Base-by-base conservation (phyloP, 371 early-diverging fungal genomes). In the Zopfochytrium polystomum region DNA sequence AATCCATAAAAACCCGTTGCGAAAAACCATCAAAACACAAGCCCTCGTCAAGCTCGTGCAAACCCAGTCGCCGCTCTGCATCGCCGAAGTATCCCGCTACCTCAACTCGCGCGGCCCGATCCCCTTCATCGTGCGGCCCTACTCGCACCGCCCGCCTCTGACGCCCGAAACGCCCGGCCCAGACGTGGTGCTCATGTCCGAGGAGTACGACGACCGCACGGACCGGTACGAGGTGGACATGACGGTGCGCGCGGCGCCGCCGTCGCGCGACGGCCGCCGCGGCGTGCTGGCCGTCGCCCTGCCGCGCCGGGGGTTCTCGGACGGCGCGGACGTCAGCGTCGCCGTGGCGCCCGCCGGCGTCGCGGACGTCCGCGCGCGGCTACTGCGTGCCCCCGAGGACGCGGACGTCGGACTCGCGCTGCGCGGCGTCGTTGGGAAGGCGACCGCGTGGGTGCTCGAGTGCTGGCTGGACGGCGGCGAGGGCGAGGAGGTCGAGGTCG, bases 21-120 rank as follows among this genome's bases (percentile, higher is more conserved):
- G n/a, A 7, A 47, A 33, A 25, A 18, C 51, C 13, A 25, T n/a
- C 20, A 30, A 2, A 42, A 25, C 38, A 46, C 13, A 31, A 72
- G 72, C 68, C 6, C 52, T 73, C 29, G 55, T 73, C 27, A 68
- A 66, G 51, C 27, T 67, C 6, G 56, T 68, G 23, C 67, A 68
- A 57, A 66, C 53, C 33, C 65, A 64, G 54, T 66, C 72, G 6
- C 73, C 73, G 3, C 61, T 68, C 2, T 66, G 65, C 49, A 66
- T 73, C 26, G 32, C 59, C 43, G 55, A 43, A 22, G 62, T 73
- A 11, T 53, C 55, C 26, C 31, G 54, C 11, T 73, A 66, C 58
- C 49, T 73, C n/a, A 42, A 42, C 35, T 5, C n/a, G 3, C n/a
- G 55, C 3, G 56, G 64, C n/a, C 66, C 60, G 50, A 35, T 64